phyloP scores from a whole-genome alignment of 169 alveolate genomes.

The Neospora caninum region DNA sequence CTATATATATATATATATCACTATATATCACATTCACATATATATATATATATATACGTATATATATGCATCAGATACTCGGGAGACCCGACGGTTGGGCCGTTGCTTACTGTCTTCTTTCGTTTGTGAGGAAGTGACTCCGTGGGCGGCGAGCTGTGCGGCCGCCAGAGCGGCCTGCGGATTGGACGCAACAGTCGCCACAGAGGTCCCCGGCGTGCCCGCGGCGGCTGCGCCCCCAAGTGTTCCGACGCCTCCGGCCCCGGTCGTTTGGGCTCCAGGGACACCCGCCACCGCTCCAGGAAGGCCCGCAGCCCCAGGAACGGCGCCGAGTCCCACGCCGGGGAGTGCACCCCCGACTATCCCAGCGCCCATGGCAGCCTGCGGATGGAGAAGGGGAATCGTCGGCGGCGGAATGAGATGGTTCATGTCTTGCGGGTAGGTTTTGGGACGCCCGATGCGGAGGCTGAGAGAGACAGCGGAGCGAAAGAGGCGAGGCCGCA shows the following conservation, averaged over 20 bases:
- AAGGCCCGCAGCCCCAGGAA: background rate
- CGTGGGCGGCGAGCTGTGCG: slow-evolving; percentile 72
- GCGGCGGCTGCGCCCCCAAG: slow-evolving; percentile 58
- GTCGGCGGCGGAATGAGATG: slow-evolving; percentile 75
- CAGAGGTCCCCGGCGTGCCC: slow-evolving; percentile 23
- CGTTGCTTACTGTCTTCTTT: background rate
- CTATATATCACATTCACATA: background rate
- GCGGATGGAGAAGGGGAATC: slow-evolving; percentile 65
- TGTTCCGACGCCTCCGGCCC: slow-evolving; percentile 22
- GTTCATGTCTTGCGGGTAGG: slow-evolving; percentile 74
- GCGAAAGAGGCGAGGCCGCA: slow-evolving; percentile 1
- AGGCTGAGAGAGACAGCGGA: slow-evolving; percentile 52
- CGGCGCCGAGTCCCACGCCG: slow-evolving; percentile 20
- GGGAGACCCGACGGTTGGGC: background rate
- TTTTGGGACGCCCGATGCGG: slow-evolving; percentile 80
- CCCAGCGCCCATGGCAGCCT: slow-evolving; percentile 25
- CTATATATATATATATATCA: slow-evolving; percentile 1
- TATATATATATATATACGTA: background rate
- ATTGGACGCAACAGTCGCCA: slow-evolving; percentile 57
- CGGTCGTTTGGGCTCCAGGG: background rate
- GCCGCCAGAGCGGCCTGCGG: slow-evolving; percentile 69
- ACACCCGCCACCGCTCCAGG: background rate
- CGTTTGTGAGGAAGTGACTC: background rate
- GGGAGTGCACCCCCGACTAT: slow-evolving; percentile 6
- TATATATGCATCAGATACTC: background rate